Evolutionary conservation across 768 basidiomycete species (phyloP).

Genomic region (Macrolepiota albuminosa): DNA sequence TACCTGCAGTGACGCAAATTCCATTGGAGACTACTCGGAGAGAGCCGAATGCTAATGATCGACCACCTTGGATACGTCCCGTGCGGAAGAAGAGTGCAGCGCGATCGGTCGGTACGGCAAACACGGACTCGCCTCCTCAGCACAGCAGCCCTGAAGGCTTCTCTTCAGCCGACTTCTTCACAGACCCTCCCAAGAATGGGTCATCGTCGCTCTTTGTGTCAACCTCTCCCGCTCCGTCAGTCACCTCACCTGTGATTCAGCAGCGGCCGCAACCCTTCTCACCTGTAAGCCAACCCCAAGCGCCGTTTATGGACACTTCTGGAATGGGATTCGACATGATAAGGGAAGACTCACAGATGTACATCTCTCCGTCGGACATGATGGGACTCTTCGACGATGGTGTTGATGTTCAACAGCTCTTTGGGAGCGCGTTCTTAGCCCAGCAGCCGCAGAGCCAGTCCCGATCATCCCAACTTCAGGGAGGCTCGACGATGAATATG

Average conservation of each 20-base stretch:
- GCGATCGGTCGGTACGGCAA: constrained; percentile 32
- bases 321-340: constrained; percentile 41
- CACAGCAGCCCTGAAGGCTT: constrained; percentile 63
- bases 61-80: constrained; percentile 88
- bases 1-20: constrained; percentile 66
- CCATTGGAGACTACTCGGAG: constrained; percentile 69
- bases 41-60: constrained; percentile 40
- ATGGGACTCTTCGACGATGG: constrained; percentile 57
- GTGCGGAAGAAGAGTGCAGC: constrained; percentile 69
- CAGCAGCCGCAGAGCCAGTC: constrained; percentile 7
- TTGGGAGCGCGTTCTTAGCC: constrained; percentile 25
- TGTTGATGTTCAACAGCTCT: constrained; percentile 32
- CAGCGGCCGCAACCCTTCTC: constrained; percentile 11
- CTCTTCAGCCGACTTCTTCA: constrained; percentile 60
- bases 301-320: constrained; percentile 32
- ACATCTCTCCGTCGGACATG: constrained; percentile 57
- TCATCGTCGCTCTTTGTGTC: constrained; percentile 16
- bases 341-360: constrained; percentile 43
- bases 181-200: constrained; percentile 37
- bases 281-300: constrained; percentile 15
- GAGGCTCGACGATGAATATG: constrained; percentile 10
- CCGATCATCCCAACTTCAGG: constrained; percentile 4
- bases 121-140: constrained; percentile 40
- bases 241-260: constrained; percentile 5
- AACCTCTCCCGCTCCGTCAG: constrained; percentile 12